phyloP scores from a whole-genome alignment of 179 eudicot species.

The Drosera spatulata region DNA sequence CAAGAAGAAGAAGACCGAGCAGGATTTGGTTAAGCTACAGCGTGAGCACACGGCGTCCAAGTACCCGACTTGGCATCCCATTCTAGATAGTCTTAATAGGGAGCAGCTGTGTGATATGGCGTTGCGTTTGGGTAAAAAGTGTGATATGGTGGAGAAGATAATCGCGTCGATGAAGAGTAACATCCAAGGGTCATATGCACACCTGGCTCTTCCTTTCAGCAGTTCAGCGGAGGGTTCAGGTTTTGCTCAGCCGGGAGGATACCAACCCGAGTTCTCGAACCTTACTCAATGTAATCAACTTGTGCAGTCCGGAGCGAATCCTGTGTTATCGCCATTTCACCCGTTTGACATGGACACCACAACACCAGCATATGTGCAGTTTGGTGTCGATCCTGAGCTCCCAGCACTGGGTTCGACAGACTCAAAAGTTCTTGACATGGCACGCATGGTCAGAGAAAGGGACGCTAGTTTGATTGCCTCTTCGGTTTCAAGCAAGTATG shows the following conservation, averaged over 20 bases:
- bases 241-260: neutral
- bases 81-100: conserved; percentile 4
- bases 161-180: conserved; percentile 10
- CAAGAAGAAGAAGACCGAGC: conserved; percentile 13
- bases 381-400: too few species aligned
- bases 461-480: conserved; percentile 5
- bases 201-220: neutral
- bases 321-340: conserved; percentile 1
- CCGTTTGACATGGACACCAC: too few species aligned
- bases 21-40: conserved; percentile 10
- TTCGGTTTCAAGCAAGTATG: conserved; percentile 4
- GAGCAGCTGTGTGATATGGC: conserved; percentile 15
- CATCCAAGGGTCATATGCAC: neutral
- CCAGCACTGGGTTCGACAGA: neutral
- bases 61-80: conserved; percentile 8
- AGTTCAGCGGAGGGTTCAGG: neutral
- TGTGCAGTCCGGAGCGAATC: conserved; percentile 7
- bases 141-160: conserved; percentile 10
- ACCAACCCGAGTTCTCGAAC: neutral
- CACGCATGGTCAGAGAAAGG: neutral
- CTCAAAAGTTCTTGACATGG: neutral
- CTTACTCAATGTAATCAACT: conserved; percentile 1
- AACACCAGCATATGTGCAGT: too few species aligned
- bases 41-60: conserved; percentile 10
- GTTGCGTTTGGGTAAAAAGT: conserved; percentile 13